Evolutionary conservation across 192 early-diverging fungal genomes (phyloP), one percentile per base, ranked within the genome.

Genomic region (Radiomyces spectabilis): DNA sequence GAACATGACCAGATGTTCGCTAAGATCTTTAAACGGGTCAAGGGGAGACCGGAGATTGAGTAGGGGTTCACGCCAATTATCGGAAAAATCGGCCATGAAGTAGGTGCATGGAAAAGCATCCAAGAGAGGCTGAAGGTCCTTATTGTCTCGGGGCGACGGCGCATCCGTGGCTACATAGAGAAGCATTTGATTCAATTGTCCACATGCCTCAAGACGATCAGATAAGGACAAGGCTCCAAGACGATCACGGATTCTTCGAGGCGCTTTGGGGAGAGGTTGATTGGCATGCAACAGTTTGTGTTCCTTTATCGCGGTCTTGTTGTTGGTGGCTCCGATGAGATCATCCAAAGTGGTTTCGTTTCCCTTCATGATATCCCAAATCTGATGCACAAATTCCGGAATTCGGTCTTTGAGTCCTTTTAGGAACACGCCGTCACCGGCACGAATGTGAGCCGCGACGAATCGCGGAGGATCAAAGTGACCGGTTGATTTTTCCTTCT

Each of bases 41-140:
- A 54, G 26, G 9, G 52, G 39, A 8, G 52, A 54, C 8, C 27
- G 21, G 22, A 54, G 22, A 7, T 40, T 12, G 5, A 19, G 21
- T 1, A 54, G 24, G 10, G 52, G 39, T 16, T 40, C 52, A 21
- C 42, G 18, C 52, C 52, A 54, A 2, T 4, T 26, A 7, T 55
- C 41, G 10, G 51, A 43, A 65, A 80, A 80, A 55, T 76, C 72
- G 21, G 46, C 54, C 40, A 80, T 41, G 25, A 65, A 63, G 40
- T 74, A 76, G 48, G 65, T 69, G 38, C 77, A 80, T 10, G 74
- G 74, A 46, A 76, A 80, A 26, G 65, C 59, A 10, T 57, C 66
- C 22, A 72, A 70, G 26, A 76, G 21, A 0, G 61, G 47, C 0
- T 40, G 33, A 2, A 76, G 35, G 7, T 59, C 16, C 4, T 31